These are phyloP conservation scores for Thuja plicata DNA, from an alignment of 83 land plant species.

Conservation along the genomic window DNA sequence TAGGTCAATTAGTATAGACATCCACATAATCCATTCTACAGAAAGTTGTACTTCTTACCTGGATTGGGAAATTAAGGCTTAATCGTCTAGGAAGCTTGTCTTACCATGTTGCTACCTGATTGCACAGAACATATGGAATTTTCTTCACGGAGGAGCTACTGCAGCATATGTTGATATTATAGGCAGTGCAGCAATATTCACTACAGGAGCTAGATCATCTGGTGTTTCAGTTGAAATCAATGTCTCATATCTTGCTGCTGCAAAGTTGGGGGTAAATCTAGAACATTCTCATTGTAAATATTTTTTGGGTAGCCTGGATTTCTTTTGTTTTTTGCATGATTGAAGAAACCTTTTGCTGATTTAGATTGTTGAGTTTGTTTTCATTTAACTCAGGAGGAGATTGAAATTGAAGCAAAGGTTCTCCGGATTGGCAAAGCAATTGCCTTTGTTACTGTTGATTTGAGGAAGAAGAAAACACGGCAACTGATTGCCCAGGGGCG, in stretches of 20 bases:
- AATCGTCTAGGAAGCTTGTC: background rate
- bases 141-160: constrained; percentile 65
- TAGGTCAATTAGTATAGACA: background rate
- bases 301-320: background rate
- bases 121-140: constrained; percentile 35
- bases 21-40: background rate
- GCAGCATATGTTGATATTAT: constrained; percentile 60
- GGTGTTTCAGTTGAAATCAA: constrained; percentile 76
- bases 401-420: constrained; percentile 64
- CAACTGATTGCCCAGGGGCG: constrained; percentile 65
- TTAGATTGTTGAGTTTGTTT: background rate
- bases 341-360: background rate
- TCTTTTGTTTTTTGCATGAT: background rate
- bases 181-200: constrained; percentile 49
- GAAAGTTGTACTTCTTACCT: background rate
- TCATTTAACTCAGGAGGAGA: constrained; percentile 50
- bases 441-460: constrained; percentile 52
- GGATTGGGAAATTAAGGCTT: background rate
- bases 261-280: constrained; percentile 41
- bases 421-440: constrained; percentile 54
- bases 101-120: background rate
- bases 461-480: constrained; percentile 60
- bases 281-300: background rate
- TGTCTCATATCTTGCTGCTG: constrained; percentile 63
- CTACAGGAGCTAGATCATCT: constrained; percentile 25